Evolutionary conservation across 148 eudicot species (phyloP), one percentile per base, ranked within the genome.

Genomic region (Rhododendron ferrugineum): DNA sequence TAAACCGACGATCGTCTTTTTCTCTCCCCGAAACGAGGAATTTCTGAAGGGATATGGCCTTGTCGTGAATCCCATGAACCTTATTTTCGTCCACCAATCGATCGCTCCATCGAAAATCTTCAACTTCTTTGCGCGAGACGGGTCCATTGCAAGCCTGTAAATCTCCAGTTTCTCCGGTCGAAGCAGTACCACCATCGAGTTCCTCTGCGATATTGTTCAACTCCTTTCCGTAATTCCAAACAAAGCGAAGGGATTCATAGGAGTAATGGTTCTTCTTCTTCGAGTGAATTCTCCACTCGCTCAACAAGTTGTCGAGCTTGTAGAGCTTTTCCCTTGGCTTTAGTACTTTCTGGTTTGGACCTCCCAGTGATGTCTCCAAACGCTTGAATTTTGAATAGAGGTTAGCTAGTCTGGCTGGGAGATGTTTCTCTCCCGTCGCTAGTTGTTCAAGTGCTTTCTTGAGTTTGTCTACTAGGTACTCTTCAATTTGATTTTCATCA

Each of bases 311-410:
- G 72, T 81, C 81, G 76, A 88, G 78, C 2, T 6, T 26, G 78
- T 86, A 86, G 36, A 88, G 88, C 52, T 74, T 68, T 20, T 88
- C 88, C 47, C 86, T 52, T 44, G 11, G 9, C 20, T 56, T 20
- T 10, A 0, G 2, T 26, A 0, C 16, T 52, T 2, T 9, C n/a
- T 11, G 36, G 2, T 28, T 26, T 68, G 18, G 22, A 9, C 0
- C 44, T 20, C 4, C 60, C 10, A 80, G 44, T 18, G 0, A 9
- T 0, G 0, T 2, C 26, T 73, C 18, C 80, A 85, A 49, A 0
- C 0, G 0, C 11, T 5, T 0, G 26, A 85, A 80, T 44, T 5
- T 36, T 52, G 73, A 0, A 14, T 10, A 22, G 20, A 72, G 80
- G 3, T n/a, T 0, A 8, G 11, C 3, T 18, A 76, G 6, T 40